Base-by-base conservation (phyloP, 2,329 filamentous ascomycete species). In the Daldinia sp. region DNA sequence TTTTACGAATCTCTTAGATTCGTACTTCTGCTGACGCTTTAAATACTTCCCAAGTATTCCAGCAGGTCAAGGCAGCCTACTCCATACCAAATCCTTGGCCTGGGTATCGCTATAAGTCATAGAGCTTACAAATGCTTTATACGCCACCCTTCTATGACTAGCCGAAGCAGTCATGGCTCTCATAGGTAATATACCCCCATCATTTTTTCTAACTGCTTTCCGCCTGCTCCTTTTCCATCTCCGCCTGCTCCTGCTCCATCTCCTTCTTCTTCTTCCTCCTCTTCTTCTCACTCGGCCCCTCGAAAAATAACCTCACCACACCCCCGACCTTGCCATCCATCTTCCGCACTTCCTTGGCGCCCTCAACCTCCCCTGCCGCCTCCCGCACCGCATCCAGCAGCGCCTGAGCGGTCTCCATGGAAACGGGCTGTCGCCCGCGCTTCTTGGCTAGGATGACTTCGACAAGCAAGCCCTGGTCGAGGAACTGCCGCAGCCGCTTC, bases 381-480 rank as follows among this genome's bases (percentile, higher is more conserved):
- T 75, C 77, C 19, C 76, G 75, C 1, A 92, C 75, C 52, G 71
- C 78, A 59, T 77, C 75, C 58, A 94, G 70, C 43, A 94, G 75
- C 21, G 77, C 82, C 63, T 83, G 75, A 17, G 86, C 87, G 76
- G 94, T 89, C 21, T 87, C 85, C 34, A 72, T 71, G 0, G 81
- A 87, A 90, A 87, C 61, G 81, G 90, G 87, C 59, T 81, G 81
- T 65, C 84, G 81, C 70, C 86, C 87, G 61, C 83, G 82, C 70
- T 83, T 85, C 82, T 89, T 94, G 75, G 87, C 86, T 49, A 97
- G 71, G 54, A 90, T 71, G 9, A 97, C 73, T 74, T 95, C 90
- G 17, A 97, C 92, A 73, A 83, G 87, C 74, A 85, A 84, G 0
- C 93, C 93, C 75, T 92, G 92, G 7, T 75, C 79, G 73, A 97